Percentiles rank a stretch among this genome's conserved stretches.
These are phyloP conservation scores for Trypanosoma scelopori DNA, from an alignment of 208 protist species.

Conservation along the genomic window DNA sequence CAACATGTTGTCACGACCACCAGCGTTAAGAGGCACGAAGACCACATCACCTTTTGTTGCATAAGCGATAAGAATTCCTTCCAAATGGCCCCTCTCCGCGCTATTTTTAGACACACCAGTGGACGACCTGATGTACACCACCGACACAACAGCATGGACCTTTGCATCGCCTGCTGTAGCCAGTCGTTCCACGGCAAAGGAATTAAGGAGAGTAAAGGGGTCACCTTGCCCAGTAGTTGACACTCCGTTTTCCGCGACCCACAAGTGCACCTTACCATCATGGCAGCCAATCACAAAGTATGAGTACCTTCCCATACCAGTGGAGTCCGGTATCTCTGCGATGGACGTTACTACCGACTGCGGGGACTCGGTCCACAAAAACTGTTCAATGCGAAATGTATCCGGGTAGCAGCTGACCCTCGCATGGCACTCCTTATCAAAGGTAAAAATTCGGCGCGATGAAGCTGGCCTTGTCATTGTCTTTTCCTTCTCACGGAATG, in stretches of 20 bases:
- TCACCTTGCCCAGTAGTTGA: slow-evolving; percentile 39
- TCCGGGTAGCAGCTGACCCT: slow-evolving; percentile 83
- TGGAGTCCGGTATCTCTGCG: slow-evolving; percentile 44
- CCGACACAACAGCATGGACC: slow-evolving; percentile 41
- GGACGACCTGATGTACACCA: slow-evolving; percentile 35
- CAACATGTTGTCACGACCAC: slow-evolving; percentile 35
- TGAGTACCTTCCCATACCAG: slow-evolving; percentile 28
- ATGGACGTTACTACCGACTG: slow-evolving; percentile 74
- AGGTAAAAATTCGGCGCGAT: slow-evolving; percentile 73
- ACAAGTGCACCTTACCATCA: slow-evolving; percentile 67
- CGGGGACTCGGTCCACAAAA: slow-evolving; percentile 56
- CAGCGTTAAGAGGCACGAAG: slow-evolving; percentile 53
- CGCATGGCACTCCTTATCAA: slow-evolving; percentile 79
- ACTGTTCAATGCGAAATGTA: slow-evolving; percentile 80
- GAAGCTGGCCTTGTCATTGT: slow-evolving; percentile 3
- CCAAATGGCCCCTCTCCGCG: slow-evolving; percentile 29
- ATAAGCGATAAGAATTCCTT: slow-evolving; percentile 73
- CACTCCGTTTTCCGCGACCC: slow-evolving; percentile 68
- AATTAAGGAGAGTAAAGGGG: slow-evolving; percentile 28
- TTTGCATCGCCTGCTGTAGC: neutral
- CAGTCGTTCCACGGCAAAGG: slow-evolving; percentile 24
- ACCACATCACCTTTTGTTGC: slow-evolving; percentile 44
- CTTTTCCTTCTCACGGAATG: slow-evolving; percentile 27
- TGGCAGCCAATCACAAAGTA: slow-evolving; percentile 69
- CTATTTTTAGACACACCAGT: neutral